These are phyloP conservation scores for Prunus mongolica DNA, from an alignment of 306 rosid genomes.

Conservation along the genomic window DNA sequence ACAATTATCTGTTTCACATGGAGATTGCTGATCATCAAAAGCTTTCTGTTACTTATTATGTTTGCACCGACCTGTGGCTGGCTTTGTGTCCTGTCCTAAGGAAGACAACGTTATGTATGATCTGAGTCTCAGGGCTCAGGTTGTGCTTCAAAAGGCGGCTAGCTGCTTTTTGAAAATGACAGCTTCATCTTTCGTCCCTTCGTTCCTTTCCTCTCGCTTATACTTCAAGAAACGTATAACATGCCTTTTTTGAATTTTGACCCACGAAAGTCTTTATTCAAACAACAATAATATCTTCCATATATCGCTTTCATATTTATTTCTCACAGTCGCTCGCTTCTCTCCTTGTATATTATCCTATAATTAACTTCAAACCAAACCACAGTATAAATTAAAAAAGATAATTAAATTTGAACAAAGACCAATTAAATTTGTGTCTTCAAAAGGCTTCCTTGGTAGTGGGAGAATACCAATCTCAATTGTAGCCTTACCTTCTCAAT, in stretches of 20 bases:
- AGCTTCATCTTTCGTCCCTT: neutral
- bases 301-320: neutral
- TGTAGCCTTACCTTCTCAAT: neutral
- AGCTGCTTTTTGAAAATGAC: constrained; percentile 6
- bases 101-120: neutral
- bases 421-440: no score
- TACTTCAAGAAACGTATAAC: constrained; percentile 18
- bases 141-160: constrained; percentile 10
- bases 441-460: no score
- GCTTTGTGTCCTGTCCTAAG: neutral
- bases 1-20: no score
- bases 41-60: no score
- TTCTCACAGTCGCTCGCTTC: neutral
- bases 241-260: constrained; percentile 22
- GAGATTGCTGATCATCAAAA: no score
- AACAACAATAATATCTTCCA: neutral
- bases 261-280: constrained; percentile 16
- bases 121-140: neutral
- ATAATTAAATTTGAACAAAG: no score
- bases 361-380: no score
- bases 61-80: neutral
- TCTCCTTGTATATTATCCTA: neutral
- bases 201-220: neutral
- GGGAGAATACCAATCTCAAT: no score
- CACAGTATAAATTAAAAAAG: no score